These are phyloP conservation scores for Gymnopilus junonius DNA, from an alignment of 768 basidiomycete genomes.

Conservation along the genomic window DNA sequence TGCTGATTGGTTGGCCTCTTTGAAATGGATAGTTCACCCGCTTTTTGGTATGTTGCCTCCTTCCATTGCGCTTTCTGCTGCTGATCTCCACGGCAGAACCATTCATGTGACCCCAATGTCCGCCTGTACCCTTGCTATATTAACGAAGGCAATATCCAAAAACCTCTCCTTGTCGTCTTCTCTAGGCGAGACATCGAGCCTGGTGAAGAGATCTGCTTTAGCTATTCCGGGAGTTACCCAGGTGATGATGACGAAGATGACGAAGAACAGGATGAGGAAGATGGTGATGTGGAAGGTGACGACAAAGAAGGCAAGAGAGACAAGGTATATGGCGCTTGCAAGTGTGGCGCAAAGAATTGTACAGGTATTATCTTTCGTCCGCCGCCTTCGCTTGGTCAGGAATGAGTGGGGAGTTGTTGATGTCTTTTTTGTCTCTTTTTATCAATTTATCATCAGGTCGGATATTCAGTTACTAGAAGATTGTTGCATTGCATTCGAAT, in stretches of 20 bases:
- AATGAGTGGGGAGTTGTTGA: neutral
- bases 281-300: conserved; percentile 27
- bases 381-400: neutral
- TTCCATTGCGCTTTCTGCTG: neutral
- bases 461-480: neutral
- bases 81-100: conserved; percentile 59
- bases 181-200: conserved; percentile 64
- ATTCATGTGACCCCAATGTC: conserved; percentile 90
- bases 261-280: conserved; percentile 32
- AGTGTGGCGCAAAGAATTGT: conserved; percentile 57
- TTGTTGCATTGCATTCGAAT: too few relatives aligned
- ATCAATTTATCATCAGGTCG: neutral
- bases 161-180: conserved; percentile 73
- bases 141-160: conserved; percentile 73
- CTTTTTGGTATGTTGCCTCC: conserved; percentile 63
- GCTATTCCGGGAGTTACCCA: conserved; percentile 57
- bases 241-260: conserved; percentile 47
- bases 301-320: conserved; percentile 15
- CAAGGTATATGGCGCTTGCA: conserved; percentile 36
- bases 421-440: neutral
- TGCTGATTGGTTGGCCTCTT: neutral
- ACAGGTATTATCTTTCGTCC: conserved; percentile 37
- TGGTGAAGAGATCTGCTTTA: conserved; percentile 78
- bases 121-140: conserved; percentile 73
- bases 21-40: conserved; percentile 74